Evolutionary conservation across 164 flowering plant genomes (phyloP), one percentile per base, ranked within the genome.

Genomic region (Piper longum): DNA sequence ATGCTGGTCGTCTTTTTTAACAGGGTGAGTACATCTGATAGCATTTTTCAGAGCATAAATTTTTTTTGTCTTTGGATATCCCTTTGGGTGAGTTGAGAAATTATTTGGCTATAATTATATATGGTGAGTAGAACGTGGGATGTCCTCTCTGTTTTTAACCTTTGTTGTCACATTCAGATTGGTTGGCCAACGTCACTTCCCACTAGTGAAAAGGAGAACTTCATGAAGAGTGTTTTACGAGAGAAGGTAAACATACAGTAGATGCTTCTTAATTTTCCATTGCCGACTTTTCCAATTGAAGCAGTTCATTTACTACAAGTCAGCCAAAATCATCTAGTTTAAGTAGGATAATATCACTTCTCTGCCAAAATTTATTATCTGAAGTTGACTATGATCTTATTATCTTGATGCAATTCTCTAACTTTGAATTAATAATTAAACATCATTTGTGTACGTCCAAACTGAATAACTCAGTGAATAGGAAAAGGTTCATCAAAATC

Each of bases 181-280:
- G 96, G 98, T 52, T 92, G 98, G 98, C 98, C 98, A 48, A 78
- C 87, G 59, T 86, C 96, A 58, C 72, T 92, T 72, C 96, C 98
- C 40, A 92, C 98, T 44, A 83, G 64, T 75, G 96, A 89, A 80
- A 84, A 88, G 71, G 85, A 67, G 57, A 52, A 77, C 62, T 92
- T 92, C 67, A 69, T 84, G 72, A 81, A 81, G 75, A 81, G 73
- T 69, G 91, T 89, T 64, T 58, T 88, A 63, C 78, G 71, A 16
- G 88, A 85, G 74, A 92, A 88, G 98, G 98, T 92, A 78, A 12
- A 19, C 59, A 5, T 69, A 36, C 54, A 17, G 19, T 59, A 4
- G 52, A 52, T 36, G 42, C 14, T 39, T 4, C 4, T n/a, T 16
- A 57, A 18, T 41, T 7, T 8, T 41, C 16, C 36, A 2, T 57